Percentiles rank a stretch among this genome's conserved stretches.
These are phyloP conservation scores for Fusarium sp. DNA, from an alignment of 2,329 filamentous ascomycete genomes.

Conservation along the genomic window DNA sequence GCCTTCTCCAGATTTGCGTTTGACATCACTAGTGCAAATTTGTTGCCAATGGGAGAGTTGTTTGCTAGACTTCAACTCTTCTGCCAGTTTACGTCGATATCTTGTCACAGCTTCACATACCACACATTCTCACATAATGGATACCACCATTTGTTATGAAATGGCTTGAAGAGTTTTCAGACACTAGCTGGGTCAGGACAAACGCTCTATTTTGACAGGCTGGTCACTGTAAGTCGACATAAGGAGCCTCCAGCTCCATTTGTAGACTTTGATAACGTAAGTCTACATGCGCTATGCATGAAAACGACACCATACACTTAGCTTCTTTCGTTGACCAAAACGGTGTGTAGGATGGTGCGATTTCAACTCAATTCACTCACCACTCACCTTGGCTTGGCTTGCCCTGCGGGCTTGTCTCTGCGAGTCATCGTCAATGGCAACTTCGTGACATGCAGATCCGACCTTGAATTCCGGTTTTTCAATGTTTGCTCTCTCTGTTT, in stretches of 20 bases:
- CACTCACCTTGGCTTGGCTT: constrained; percentile 9
- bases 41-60: constrained; percentile 20
- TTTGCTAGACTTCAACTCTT: constrained; percentile 11
- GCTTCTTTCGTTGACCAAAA: constrained; percentile 27
- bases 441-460: constrained; percentile 40
- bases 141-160: neutral
- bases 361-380: constrained; percentile 33
- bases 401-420: constrained; percentile 25
- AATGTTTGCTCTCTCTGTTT: neutral
- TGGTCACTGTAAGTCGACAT: constrained; percentile 15
- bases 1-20: constrained; percentile 34
- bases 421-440: constrained; percentile 39
- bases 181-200: neutral
- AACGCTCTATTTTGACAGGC: constrained; percentile 1
- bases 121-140: neutral
- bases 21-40: constrained; percentile 34
- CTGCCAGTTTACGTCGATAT: neutral
- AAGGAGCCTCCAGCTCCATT: constrained; percentile 14
- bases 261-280: constrained; percentile 33
- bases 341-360: constrained; percentile 33
- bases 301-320: constrained; percentile 28
- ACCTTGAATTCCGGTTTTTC: constrained; percentile 34
- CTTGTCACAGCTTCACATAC: neutral
- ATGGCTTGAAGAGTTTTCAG: neutral
- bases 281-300: constrained; percentile 30